A percentile compares a stretch with the other conserved stretches of the same genome.
Evolutionary conservation across 352 stramenopile genomes (phyloP).

Genomic region (Blastocystis sp.): DNA sequence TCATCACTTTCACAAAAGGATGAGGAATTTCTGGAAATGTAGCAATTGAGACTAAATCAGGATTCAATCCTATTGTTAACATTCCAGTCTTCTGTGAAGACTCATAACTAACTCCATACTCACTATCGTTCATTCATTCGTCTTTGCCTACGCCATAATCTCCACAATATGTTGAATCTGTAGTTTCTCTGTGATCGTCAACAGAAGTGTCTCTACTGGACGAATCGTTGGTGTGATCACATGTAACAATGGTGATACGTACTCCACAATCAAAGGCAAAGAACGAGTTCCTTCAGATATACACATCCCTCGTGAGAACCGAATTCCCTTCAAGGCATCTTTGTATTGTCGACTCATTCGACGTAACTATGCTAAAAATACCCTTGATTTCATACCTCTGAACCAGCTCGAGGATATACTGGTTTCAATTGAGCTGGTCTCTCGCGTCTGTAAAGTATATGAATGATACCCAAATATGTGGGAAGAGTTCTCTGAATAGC

Average conservation of each 20-base stretch:
- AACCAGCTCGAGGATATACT: not conserved
- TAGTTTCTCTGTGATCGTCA: constrained; percentile 23
- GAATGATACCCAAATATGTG: constrained; percentile 42
- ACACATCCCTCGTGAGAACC: not conserved
- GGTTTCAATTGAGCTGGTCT: not conserved
- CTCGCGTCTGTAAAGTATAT: constrained; percentile 29
- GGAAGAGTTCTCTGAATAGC: not conserved
- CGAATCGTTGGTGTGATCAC: constrained; percentile 37
- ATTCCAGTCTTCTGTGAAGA: not conserved
- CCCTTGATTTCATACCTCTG: not conserved
- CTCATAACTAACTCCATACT: constrained; percentile 42
- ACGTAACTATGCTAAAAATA: not conserved
- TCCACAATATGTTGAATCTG: not conserved
- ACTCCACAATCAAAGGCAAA: constrained; percentile 10
- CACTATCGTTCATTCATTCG: not conserved
- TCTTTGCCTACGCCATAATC: constrained; percentile 1
- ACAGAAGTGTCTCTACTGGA: constrained; percentile 21
- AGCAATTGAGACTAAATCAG: not conserved
- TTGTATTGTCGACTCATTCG: not conserved
- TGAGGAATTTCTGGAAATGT: constrained; percentile 30
- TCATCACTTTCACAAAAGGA: not conserved
- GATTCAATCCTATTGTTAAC: not conserved
- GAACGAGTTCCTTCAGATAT: not conserved
- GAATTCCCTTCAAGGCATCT: not conserved
- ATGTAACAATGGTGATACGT: not conserved